Conservation (phyloP, 805 yeast species). For the Zygosaccharomyces kombuchaensis region DNA sequence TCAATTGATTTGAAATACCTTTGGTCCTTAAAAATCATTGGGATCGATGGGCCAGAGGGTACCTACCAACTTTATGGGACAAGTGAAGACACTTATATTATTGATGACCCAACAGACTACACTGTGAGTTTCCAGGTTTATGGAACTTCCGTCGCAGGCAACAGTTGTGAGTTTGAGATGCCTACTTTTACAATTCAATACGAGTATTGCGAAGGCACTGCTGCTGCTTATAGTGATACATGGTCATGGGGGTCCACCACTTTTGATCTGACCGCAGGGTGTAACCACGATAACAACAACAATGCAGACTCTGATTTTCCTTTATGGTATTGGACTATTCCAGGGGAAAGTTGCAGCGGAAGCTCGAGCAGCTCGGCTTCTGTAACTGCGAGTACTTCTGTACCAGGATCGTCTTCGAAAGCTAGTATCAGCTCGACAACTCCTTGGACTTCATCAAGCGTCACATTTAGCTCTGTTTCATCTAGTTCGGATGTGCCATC, state of each 20-base stretch:
- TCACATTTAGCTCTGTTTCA: too few relatives aligned
- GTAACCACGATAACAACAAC: constrained; percentile 27
- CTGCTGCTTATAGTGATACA: constrained; percentile 6
- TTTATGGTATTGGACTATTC: constrained; percentile 28
- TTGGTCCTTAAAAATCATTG: constrained; percentile 26
- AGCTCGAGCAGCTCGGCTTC: too few relatives aligned
- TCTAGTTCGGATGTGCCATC: too few relatives aligned
- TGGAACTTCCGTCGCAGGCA: constrained; percentile 14
- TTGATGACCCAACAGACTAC: constrained; percentile 29
- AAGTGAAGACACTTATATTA: constrained; percentile 18
- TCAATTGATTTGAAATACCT: constrained; percentile 13
- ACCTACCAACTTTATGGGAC: constrained; percentile 25
- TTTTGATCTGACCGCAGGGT: constrained; percentile 28
- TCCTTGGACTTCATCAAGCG: too few relatives aligned
- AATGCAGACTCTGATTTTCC: constrained; percentile 31
- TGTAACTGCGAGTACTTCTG: too few relatives aligned
- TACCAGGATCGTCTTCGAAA: too few relatives aligned
- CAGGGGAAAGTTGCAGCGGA: too few relatives aligned
- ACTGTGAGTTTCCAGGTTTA: constrained; percentile 26
- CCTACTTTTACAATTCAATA: constrained; percentile 32
- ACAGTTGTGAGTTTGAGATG: constrained; percentile 18
- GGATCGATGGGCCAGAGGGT: constrained; percentile 28
- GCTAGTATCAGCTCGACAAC: too few relatives aligned
- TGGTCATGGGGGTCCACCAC: constrained; percentile 14
- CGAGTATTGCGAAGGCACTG: constrained; percentile 31